These are phyloP conservation scores for Hysterium pulicare DNA, from an alignment of 2,329 filamentous ascomycete species.

Conservation along the genomic window DNA sequence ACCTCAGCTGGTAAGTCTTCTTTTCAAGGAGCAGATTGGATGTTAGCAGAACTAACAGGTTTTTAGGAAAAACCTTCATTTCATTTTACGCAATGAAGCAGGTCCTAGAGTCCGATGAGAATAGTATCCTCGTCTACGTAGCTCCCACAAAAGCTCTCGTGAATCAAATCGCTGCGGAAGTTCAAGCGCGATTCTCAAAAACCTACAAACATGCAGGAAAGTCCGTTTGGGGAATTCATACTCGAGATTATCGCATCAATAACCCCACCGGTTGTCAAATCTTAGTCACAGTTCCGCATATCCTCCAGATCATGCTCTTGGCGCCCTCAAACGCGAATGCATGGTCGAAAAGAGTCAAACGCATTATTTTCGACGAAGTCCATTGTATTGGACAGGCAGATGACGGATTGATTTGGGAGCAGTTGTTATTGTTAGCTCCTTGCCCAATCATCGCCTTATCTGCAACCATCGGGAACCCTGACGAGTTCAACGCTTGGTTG, in stretches of 20 bases:
- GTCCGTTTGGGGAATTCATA: constrained; percentile 77
- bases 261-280: constrained; percentile 70
- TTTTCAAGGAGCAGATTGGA: too few relatives aligned
- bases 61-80: constrained; percentile 67
- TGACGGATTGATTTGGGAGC: constrained; percentile 75
- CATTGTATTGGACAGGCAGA: constrained; percentile 76
- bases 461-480: constrained; percentile 73
- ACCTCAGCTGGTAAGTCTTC: constrained; percentile 62
- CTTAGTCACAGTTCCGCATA: constrained; percentile 72
- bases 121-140: constrained; percentile 72
- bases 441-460: constrained; percentile 78
- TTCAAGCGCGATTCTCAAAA: constrained; percentile 72
- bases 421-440: constrained; percentile 68
- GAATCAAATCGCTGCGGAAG: constrained; percentile 78
- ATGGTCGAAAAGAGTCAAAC: constrained; percentile 66
- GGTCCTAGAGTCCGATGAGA: constrained; percentile 63
- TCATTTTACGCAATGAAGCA: constrained; percentile 82
- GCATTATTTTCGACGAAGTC: constrained; percentile 80
- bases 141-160: constrained; percentile 79
- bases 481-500: constrained; percentile 68
- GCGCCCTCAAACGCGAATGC: constrained; percentile 62
- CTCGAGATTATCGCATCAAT: constrained; percentile 71
- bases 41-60: too few relatives aligned
- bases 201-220: constrained; percentile 54
- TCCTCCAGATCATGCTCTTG: constrained; percentile 73